phyloP scores from a whole-genome alignment of 2,329 filamentous ascomycete genomes.

The Penicillium olsonii region DNA sequence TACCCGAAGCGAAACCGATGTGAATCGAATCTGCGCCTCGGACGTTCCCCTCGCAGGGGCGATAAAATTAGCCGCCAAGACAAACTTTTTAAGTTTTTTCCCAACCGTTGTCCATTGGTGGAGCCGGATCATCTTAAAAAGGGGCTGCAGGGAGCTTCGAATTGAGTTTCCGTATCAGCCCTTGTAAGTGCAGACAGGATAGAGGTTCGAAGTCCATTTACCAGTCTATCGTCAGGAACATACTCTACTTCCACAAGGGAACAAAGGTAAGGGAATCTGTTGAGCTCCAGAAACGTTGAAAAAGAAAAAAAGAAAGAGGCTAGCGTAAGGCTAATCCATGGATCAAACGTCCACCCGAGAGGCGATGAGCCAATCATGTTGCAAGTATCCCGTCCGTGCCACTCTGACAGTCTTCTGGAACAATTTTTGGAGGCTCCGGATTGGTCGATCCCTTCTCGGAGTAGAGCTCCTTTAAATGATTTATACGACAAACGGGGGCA shows the following conservation, averaged over 20 bases:
- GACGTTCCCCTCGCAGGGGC: neutral
- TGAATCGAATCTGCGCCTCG: neutral
- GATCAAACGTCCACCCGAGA: conserved; percentile 3
- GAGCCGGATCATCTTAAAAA: neutral
- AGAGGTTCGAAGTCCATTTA: no score
- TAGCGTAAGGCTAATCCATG: conserved; percentile 8
- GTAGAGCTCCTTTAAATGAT: conserved; percentile 6
- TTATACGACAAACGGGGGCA: conserved; percentile 5
- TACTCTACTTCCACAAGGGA: no score
- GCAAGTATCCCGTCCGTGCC: neutral
- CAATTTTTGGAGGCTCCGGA: conserved; percentile 4
- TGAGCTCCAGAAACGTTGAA: conserved; percentile 8
- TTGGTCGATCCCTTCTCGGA: conserved; percentile 1
- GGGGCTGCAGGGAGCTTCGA: neutral
- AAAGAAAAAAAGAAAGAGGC: neutral
- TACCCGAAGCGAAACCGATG: no score
- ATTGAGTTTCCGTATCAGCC: no score
- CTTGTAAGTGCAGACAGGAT: no score
- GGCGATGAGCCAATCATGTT: neutral
- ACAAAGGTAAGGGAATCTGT: conserved; percentile 2
- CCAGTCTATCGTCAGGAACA: no score
- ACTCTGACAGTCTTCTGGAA: conserved; percentile 13
- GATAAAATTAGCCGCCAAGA: neutral
- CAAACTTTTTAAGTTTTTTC: neutral
- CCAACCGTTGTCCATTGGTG: neutral